Percentiles rank a stretch among this genome's conserved stretches.
Evolutionary conservation across 208 protist genomes (phyloP).

Genomic region (Giardia muris): DNA sequence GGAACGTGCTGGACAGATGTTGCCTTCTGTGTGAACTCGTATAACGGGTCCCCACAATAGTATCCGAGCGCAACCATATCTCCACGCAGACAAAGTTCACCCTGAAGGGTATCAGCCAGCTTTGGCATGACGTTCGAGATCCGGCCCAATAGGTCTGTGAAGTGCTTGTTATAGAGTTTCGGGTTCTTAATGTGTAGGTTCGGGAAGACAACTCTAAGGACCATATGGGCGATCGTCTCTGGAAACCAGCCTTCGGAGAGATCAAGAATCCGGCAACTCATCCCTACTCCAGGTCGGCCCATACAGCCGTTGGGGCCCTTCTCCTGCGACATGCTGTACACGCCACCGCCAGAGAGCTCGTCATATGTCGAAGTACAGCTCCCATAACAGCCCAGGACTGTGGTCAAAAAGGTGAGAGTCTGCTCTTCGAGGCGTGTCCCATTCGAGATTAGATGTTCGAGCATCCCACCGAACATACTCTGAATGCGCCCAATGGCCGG

Average conservation of each 20-base stretch:
- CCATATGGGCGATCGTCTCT: background rate
- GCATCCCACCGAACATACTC: background rate
- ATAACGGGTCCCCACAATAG: background rate
- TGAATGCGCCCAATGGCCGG: background rate
- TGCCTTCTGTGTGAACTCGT: background rate
- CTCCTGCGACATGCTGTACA: background rate
- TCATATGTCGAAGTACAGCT: background rate
- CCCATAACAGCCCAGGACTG: background rate
- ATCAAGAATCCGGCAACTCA: background rate
- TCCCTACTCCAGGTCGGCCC: background rate
- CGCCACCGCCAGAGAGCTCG: background rate
- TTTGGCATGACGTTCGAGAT: background rate
- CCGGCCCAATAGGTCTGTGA: background rate
- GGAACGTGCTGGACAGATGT: too few relatives aligned
- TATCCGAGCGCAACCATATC: background rate
- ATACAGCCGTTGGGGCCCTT: background rate
- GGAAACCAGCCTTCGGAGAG: background rate
- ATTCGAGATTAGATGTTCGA: background rate
- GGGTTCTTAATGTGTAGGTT: background rate
- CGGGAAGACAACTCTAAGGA: background rate
- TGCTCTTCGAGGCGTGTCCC: background rate
- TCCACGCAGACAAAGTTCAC: background rate
- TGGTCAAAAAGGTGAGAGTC: background rate
- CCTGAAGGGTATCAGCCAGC: background rate
- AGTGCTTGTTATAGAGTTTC: background rate